phyloP scores from a whole-genome alignment of 1,284 basidiomycete species.

The Cutaneotrichosporon cutaneum region DNA sequence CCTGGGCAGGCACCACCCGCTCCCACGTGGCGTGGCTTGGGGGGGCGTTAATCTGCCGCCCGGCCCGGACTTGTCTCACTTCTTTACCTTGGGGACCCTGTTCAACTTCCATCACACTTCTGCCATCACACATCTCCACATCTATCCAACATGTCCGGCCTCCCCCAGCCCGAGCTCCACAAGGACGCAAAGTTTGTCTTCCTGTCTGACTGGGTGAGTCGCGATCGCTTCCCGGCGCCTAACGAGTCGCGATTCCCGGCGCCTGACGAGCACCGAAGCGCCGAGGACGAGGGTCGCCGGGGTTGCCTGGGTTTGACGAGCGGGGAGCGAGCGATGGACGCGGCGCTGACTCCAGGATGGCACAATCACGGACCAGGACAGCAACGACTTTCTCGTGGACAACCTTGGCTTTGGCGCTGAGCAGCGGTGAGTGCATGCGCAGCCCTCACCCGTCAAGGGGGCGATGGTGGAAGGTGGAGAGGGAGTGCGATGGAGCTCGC shows the following conservation, averaged over 20 bases:
- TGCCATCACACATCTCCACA: neutral
- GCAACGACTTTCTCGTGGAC: constrained; percentile 68
- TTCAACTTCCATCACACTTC: neutral
- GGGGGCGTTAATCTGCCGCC: neutral
- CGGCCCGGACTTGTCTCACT: neutral
- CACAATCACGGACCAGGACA: constrained; percentile 85
- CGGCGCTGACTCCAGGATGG: constrained; percentile 64
- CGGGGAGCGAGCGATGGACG: neutral
- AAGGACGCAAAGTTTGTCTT: constrained; percentile 78
- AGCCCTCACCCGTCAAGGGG: no score
- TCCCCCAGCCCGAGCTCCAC: constrained; percentile 76
- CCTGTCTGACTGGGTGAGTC: constrained; percentile 79
- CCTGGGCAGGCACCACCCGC: neutral
- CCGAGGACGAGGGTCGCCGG: no score
- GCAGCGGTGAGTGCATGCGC: constrained; percentile 28
- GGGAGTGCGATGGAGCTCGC: neutral
- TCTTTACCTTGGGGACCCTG: neutral
- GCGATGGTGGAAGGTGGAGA: neutral
- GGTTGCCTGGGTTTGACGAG: no score
- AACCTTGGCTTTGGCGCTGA: constrained; percentile 58
- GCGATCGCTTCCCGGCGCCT: no score
- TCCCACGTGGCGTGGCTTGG: neutral
- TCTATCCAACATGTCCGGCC: constrained; percentile 39
- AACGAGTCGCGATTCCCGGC: no score
- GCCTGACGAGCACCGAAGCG: no score